Conservation (phyloP, 2,329 filamentous ascomycete species). For the Aspergillus hortae region DNA sequence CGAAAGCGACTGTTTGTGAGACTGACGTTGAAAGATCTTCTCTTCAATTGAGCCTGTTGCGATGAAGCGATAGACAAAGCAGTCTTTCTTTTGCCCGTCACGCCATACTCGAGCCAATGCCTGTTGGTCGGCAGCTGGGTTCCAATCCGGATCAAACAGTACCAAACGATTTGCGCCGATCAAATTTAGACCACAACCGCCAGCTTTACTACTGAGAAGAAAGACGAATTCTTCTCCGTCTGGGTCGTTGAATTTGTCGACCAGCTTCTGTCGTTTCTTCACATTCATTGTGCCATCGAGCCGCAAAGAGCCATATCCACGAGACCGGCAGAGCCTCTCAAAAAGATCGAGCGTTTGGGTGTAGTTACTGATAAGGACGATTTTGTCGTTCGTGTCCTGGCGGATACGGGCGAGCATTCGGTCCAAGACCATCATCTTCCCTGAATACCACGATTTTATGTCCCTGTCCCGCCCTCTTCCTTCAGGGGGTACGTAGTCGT, state of each 20-base stretch:
- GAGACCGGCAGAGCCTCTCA: constrained; percentile 79
- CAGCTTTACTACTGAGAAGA: constrained; percentile 92
- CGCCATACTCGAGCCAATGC: constrained; percentile 96
- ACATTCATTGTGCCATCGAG: constrained; percentile 98
- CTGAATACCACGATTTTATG: constrained; percentile 91
- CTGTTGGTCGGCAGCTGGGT: constrained; percentile 95
- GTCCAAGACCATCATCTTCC: constrained; percentile 98
- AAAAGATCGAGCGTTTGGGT: constrained; percentile 95
- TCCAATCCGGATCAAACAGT: constrained; percentile 97
- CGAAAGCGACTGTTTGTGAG: constrained; percentile 94
- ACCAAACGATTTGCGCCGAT: constrained; percentile 93
- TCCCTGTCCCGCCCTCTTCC: constrained; percentile 84
- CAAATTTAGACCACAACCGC: constrained; percentile 92
- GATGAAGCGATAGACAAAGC: constrained; percentile 99
- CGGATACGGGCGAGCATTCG: constrained; percentile 95
- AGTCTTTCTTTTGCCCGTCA: constrained; percentile 98
- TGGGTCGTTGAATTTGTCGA: constrained; percentile 96
- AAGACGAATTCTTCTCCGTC: constrained; percentile 89
- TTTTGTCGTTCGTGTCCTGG: constrained; percentile 97
- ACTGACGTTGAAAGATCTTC: constrained; percentile 98
- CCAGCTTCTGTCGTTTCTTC: constrained; percentile 92
- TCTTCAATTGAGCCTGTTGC: constrained; percentile 97
- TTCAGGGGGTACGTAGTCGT: constrained; percentile 86
- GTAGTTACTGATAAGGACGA: constrained; percentile 98
- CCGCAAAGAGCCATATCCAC: constrained; percentile 79